Percentiles rank a stretch among this genome's conserved stretches.
Evolutionary conservation across 1,139 yeast genomes (phyloP).

Genomic region (Geotrichum histeridarum): DNA sequence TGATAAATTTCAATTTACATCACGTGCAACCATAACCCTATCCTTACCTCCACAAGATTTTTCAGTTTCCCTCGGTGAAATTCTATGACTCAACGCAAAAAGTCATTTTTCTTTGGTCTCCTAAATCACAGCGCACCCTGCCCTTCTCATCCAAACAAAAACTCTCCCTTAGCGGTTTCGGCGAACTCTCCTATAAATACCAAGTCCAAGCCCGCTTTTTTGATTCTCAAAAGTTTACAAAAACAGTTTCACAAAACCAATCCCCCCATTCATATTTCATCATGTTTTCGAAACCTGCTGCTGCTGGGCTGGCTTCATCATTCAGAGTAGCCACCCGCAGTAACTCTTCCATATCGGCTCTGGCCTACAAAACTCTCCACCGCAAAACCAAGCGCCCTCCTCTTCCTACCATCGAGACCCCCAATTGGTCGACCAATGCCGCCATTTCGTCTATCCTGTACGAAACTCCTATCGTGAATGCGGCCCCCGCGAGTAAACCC

Average conservation of each 20-base stretch:
- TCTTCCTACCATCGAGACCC: conserved; percentile 90
- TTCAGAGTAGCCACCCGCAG: conserved; percentile 6
- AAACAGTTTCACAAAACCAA: neutral
- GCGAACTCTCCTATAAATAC: conserved; percentile 1
- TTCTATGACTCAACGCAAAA: neutral
- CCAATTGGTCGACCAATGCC: conserved; percentile 90
- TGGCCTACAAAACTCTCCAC: conserved; percentile 89
- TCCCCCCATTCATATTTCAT: neutral
- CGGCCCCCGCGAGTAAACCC: conserved; percentile 43
- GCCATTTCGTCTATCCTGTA: conserved; percentile 93
- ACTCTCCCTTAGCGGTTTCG: conserved; percentile 3
- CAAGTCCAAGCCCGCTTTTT: neutral
- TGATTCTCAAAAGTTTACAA: neutral
- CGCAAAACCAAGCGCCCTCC: conserved; percentile 80
- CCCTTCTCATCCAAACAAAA: too few species aligned
- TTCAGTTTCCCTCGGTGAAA: neutral
- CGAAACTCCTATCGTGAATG: conserved; percentile 80
- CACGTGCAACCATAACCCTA: neutral
- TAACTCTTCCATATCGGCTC: conserved; percentile 72
- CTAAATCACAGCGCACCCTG: too few species aligned
- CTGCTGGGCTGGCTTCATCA: conserved; percentile 8
- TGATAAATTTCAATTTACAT: neutral
- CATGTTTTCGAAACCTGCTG: conserved; percentile 16
- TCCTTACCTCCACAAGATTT: neutral
- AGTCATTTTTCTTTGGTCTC: too few species aligned